phyloP scores from a whole-genome alignment of 2,329 filamentous ascomycete species.

The Beauveria sp. region DNA sequence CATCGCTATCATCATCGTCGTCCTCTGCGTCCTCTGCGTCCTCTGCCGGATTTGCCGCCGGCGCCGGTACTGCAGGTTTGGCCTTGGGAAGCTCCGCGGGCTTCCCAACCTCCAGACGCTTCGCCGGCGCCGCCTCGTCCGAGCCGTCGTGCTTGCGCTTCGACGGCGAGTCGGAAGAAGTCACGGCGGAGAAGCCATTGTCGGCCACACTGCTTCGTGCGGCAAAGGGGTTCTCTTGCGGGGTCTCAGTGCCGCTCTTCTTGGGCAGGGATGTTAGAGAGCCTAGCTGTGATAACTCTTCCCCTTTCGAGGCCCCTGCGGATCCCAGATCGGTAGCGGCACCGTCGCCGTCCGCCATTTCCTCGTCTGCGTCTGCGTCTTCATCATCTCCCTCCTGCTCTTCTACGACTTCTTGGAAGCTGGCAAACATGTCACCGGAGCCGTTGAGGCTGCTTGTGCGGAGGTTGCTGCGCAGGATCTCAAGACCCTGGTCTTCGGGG shows the following conservation, averaged over 20 bases:
- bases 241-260: not conserved
- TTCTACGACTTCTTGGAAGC: slow-evolving; percentile 28
- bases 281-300: not conserved
- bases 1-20: slow-evolving; percentile 42
- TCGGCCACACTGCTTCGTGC: slow-evolving; percentile 17
- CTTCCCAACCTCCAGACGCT: slow-evolving; percentile 33
- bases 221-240: slow-evolving; percentile 28
- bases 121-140: slow-evolving; percentile 25
- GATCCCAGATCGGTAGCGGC: not conserved
- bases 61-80: slow-evolving; percentile 13
- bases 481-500: slow-evolving; percentile 55
- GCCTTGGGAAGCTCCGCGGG: slow-evolving; percentile 16
- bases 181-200: slow-evolving; percentile 10
- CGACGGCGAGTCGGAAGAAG: slow-evolving; percentile 20
- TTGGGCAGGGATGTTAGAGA: slow-evolving; percentile 1
- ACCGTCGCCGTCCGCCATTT: slow-evolving; percentile 13
- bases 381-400: slow-evolving; percentile 30
- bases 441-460: slow-evolving; percentile 27
- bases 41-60: slow-evolving; percentile 15
- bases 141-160: slow-evolving; percentile 34
- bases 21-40: slow-evolving; percentile 17
- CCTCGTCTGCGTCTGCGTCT: slow-evolving; percentile 25
- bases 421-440: slow-evolving; percentile 21
- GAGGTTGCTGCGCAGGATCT: slow-evolving; percentile 60
- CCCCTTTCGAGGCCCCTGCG: not conserved